A percentile compares a stretch with the other conserved stretches of the same genome.
These are phyloP conservation scores for Moringa oleifera DNA, from an alignment of 345 rosid species.

Conservation along the genomic window DNA sequence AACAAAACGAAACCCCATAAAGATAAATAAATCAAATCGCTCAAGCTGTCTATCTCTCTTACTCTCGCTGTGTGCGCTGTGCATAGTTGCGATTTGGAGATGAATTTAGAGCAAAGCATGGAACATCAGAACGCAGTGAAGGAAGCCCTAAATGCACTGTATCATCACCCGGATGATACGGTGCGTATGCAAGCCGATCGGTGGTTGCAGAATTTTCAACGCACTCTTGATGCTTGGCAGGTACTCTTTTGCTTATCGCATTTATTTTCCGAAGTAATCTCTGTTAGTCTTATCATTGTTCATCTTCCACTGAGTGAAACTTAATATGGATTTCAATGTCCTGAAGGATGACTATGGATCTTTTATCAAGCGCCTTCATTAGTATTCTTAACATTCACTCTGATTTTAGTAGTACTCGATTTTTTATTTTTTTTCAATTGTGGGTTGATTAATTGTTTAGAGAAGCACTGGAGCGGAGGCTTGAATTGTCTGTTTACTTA, in stretches of 20 bases:
- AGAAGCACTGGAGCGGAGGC: too few species aligned
- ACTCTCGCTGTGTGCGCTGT: not conserved
- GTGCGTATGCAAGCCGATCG: conserved; percentile 88
- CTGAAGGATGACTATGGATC: too few species aligned
- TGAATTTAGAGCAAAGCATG: conserved; percentile 33
- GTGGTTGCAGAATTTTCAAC: conserved; percentile 89
- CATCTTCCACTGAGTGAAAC: not conserved
- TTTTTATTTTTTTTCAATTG: too few species aligned
- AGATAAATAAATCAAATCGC: not conserved
- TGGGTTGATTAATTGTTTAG: too few species aligned
- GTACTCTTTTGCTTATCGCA: conserved; percentile 18
- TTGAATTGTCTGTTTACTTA: too few species aligned
- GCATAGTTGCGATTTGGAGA: not conserved
- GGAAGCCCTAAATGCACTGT: conserved; percentile 95
- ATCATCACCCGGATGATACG: conserved; percentile 91
- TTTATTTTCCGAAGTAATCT: too few species aligned
- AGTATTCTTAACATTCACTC: too few species aligned
- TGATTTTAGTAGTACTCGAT: too few species aligned
- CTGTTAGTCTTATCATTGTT: too few species aligned
- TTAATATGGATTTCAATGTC: too few species aligned
- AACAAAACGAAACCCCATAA: too few species aligned
- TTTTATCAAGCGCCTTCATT: too few species aligned
- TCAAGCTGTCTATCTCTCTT: not conserved
- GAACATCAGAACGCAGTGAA: conserved; percentile 90
- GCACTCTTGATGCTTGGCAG: conserved; percentile 99